Evolutionary conservation across 192 early-diverging fungal species (phyloP), one percentile per base, ranked within the genome.

Genomic region (Powellomyces hirtus): DNA sequence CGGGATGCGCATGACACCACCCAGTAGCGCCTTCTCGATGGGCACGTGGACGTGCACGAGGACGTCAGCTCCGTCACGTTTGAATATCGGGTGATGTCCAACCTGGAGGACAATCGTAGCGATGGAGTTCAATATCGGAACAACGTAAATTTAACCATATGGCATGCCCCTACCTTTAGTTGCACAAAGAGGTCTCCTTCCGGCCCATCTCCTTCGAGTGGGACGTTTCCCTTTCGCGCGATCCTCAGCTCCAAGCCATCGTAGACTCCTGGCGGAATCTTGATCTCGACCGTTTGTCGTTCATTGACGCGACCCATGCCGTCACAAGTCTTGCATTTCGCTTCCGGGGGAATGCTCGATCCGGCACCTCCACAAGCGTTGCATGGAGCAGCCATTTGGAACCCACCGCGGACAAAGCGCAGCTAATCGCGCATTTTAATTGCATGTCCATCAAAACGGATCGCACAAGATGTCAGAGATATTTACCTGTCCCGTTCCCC

Each of bases 351-450:
- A 38, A 98, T 81, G 49, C 77, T 70, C 10, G 82, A 77, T 2
- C 97, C 97, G 50, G 86, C 84, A 55, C 95, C 97, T 24, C 88
- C 84, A 77, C 97, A 99, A 2, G 86, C 82, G 18, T 79, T 72
- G 75, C 97, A 99, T 7, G 89, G 80, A 53, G 89, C 86, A 60
- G 86, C 84, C 87, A 96, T 92, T 52, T 93, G 91, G 86, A 95
- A 96, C 31, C 95, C 95, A 35, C 94, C 92, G 37, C 76, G 74
- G 66, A 92, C 83, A 75, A 95, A 92, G n/a, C n/a, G n/a, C n/a
- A n/a, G n/a, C n/a, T n/a, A n/a, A n/a, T n/a, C n/a, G n/a, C n/a
- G n/a, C n/a, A n/a, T n/a, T n/a, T n/a, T n/a, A n/a, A n/a, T n/a
- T n/a, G n/a, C n/a, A n/a, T n/a, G n/a, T n/a, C n/a, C n/a, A n/a